Percentiles rank a stretch among this genome's conserved stretches.
Evolutionary conservation across 1,284 basidiomycete species (phyloP).

Genomic region (Somion occarium): DNA sequence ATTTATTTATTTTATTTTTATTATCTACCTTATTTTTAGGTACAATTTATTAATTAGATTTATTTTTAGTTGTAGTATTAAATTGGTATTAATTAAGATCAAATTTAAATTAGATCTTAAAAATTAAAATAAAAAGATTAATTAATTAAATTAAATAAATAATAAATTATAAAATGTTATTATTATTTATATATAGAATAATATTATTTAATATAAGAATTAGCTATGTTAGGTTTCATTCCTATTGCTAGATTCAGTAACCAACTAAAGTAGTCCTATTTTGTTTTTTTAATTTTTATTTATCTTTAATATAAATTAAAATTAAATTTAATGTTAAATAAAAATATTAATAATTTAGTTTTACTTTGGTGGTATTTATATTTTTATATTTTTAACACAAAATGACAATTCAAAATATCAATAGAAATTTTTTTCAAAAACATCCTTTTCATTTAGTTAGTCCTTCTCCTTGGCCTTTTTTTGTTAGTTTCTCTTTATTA

Average conservation of each 20-base stretch:
- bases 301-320: too few relatives aligned
- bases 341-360: neutral
- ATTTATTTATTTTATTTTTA: neutral
- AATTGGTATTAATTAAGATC: conserved; percentile 1
- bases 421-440: conserved; percentile 15
- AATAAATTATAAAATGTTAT: neutral
- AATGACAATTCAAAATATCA: neutral
- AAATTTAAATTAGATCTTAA: neutral
- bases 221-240: neutral
- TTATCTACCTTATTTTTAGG: neutral
- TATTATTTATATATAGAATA: neutral
- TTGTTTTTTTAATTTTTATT: neutral
- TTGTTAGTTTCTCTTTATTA: conserved; percentile 21
- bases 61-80: neutral
- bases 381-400: neutral
- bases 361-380: neutral
- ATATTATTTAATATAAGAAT: neutral
- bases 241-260: conserved; percentile 7
- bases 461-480: conserved; percentile 17
- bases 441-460: conserved; percentile 19
- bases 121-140: too few relatives aligned
- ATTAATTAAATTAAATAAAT: neutral
- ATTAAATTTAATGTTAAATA: neutral
- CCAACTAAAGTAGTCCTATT: neutral
- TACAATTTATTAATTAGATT: too few relatives aligned